These are phyloP conservation scores for Aegilops longissima DNA, from an alignment of 176 grass and related monocot genomes.

Conservation along the genomic window DNA sequence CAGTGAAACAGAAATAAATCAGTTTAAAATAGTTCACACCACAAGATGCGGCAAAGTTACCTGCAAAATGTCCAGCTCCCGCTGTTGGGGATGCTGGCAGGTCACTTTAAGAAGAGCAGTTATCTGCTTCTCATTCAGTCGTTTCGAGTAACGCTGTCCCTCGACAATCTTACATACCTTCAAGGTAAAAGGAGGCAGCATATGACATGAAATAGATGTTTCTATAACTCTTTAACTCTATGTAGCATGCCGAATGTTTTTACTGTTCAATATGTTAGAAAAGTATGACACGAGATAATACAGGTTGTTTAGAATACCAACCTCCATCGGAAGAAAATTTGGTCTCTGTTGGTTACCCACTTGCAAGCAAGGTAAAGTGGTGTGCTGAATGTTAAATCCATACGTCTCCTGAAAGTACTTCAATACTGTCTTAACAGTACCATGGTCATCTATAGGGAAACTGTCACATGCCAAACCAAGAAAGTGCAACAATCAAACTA, in stretches of 20 bases:
- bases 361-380: conserved; percentile 71
- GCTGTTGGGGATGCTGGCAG: conserved; percentile 57
- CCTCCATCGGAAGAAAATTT: conserved; percentile 79
- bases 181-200: background rate
- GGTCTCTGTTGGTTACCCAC: conserved; percentile 68
- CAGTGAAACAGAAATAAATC: background rate
- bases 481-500: background rate
- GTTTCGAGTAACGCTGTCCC: conserved; percentile 70
- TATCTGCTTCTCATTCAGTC: conserved; percentile 73
- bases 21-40: background rate
- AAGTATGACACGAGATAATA: background rate
- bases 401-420: conserved; percentile 70
- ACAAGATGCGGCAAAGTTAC: conserved; percentile 24
- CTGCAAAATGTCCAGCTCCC: conserved; percentile 63
- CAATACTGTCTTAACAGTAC: conserved; percentile 67
- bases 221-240: background rate
- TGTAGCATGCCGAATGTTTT: background rate
- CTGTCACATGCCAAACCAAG: conserved; percentile 24
- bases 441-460: conserved; percentile 55
- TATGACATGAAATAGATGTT: background rate
- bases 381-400: conserved; percentile 61
- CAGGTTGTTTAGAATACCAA: conserved; percentile 15
- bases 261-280: background rate
- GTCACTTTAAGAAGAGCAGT: conserved; percentile 64
- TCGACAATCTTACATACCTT: conserved; percentile 73